A percentile compares a stretch with the other conserved stretches of the same genome.
Evolutionary conservation across 441 rosid genomes (phyloP).

Genomic region (Omphalea diandra): DNA sequence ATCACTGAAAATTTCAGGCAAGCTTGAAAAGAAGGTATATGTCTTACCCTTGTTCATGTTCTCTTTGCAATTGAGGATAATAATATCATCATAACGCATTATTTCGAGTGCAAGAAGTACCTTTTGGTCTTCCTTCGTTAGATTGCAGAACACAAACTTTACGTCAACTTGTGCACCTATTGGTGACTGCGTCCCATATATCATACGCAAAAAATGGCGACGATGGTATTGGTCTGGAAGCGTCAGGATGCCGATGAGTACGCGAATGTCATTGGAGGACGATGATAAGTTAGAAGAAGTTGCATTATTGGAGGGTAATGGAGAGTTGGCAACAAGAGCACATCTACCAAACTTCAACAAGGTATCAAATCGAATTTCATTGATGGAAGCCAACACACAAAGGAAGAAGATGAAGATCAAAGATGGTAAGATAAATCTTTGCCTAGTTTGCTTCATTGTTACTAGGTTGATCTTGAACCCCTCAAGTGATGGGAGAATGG

Average conservation of each 20-base stretch:
- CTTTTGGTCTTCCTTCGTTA: conserved; percentile 79
- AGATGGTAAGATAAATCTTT: too few relatives aligned
- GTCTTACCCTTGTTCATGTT: conserved; percentile 93
- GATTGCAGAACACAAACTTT: conserved; percentile 82
- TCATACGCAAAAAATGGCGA: conserved; percentile 61
- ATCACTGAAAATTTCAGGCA: conserved; percentile 51
- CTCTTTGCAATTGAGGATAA: conserved; percentile 68
- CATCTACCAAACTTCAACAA: conserved; percentile 46
- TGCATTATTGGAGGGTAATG: background rate
- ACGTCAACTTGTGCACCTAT: conserved; percentile 54
- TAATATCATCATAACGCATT: conserved; percentile 71
- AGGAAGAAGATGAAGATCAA: too few relatives aligned
- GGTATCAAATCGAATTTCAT: conserved; percentile 49
- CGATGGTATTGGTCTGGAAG: conserved; percentile 74
- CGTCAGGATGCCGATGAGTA: conserved; percentile 67
- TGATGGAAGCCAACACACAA: conserved; percentile 63
- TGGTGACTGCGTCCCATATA: conserved; percentile 56
- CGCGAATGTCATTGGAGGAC: conserved; percentile 45
- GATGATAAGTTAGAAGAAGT: conserved; percentile 1
- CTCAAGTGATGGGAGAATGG: too few relatives aligned
- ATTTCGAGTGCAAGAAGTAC: conserved; percentile 78
- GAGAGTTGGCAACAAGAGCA: conserved; percentile 28
- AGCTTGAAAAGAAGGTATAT: conserved; percentile 69
- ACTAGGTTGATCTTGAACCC: too few relatives aligned
- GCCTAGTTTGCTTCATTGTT: too few relatives aligned